These are phyloP conservation scores for Clavulina sp. DNA, from an alignment of 768 basidiomycete species.

Conservation along the genomic window DNA sequence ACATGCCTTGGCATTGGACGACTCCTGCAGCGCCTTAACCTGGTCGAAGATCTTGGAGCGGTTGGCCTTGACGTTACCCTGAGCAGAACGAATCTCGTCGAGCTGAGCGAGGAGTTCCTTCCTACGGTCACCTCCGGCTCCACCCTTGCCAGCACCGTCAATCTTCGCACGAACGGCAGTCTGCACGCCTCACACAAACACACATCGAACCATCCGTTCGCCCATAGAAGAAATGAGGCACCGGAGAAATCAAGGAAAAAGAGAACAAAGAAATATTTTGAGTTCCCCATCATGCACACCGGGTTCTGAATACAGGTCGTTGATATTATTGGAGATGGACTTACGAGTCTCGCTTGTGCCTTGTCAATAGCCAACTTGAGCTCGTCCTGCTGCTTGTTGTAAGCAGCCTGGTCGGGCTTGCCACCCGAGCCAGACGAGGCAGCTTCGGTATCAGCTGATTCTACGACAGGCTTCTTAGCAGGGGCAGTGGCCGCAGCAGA, in stretches of 20 bases:
- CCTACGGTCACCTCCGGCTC: constrained; percentile 52
- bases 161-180: constrained; percentile 61
- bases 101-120: constrained; percentile 61
- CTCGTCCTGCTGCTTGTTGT: constrained; percentile 70
- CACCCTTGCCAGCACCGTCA: constrained; percentile 33
- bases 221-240: background rate
- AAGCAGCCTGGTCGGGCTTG: constrained; percentile 71
- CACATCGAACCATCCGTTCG: background rate
- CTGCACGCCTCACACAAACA: constrained; percentile 23
- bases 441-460: constrained; percentile 12
- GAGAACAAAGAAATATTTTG: too few species aligned
- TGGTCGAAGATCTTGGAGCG: constrained; percentile 60
- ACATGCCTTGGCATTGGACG: constrained; percentile 67
- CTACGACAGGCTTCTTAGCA: background rate
- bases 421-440: constrained; percentile 20
- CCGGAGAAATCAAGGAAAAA: too few species aligned
- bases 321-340: constrained; percentile 20
- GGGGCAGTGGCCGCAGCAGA: constrained; percentile 17
- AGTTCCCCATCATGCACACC: background rate
- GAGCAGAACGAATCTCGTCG: constrained; percentile 57
- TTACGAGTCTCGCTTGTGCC: constrained; percentile 61
- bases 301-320: constrained; percentile 2
- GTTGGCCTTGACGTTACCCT: constrained; percentile 56
- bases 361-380: constrained; percentile 72
- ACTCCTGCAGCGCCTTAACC: constrained; percentile 61